Conservation (phyloP, 2,329 filamentous ascomycete species). For the Colletotrichum musicola region DNA sequence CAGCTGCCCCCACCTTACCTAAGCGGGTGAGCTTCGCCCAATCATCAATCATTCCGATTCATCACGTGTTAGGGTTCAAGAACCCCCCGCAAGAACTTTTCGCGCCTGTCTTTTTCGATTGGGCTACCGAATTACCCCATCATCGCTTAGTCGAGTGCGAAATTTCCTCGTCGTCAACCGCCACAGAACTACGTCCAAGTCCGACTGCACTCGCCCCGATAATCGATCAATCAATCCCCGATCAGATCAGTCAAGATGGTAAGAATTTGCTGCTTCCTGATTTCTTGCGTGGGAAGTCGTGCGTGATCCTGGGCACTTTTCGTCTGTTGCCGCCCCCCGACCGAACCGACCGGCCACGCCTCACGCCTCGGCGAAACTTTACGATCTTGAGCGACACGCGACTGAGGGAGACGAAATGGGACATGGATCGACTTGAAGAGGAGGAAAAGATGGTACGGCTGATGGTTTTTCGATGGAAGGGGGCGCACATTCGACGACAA, state of each 20-base stretch:
- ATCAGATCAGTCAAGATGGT: constrained; percentile 76
- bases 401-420: constrained; percentile 20
- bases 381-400: constrained; percentile 38
- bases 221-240: constrained; percentile 51
- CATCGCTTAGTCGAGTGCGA: constrained; percentile 58
- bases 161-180: constrained; percentile 61
- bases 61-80: constrained; percentile 54
- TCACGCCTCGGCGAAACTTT: constrained; percentile 36
- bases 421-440: constrained; percentile 9
- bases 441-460: constrained; percentile 35
- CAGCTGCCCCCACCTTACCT: no score
- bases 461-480: constrained; percentile 27
- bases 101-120: constrained; percentile 38
- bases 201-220: constrained; percentile 61
- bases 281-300: constrained; percentile 36
- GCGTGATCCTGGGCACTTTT: constrained; percentile 23
- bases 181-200: constrained; percentile 64
- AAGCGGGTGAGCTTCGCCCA: neutral
- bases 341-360: constrained; percentile 29
- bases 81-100: constrained; percentile 49
- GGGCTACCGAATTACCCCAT: constrained; percentile 57
- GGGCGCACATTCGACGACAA: neutral
- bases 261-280: constrained; percentile 54
- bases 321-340: constrained; percentile 6
- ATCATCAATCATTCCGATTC: neutral